A percentile compares a stretch with the other conserved stretches of the same genome.
Evolutionary conservation across 306 rosid genomes (phyloP).

Genomic region (Lotus japonicus): DNA sequence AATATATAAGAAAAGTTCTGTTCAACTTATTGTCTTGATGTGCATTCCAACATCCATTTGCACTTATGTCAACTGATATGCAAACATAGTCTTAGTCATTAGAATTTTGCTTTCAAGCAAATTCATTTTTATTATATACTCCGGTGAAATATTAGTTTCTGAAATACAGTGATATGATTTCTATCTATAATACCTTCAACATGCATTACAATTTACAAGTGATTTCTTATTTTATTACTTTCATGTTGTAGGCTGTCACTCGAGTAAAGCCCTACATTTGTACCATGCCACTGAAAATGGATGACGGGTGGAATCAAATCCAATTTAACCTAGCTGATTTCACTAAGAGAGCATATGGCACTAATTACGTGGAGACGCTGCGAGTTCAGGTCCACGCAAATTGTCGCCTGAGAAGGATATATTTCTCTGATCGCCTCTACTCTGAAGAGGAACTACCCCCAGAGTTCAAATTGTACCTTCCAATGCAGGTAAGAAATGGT

Average conservation of each 20-base stretch:
- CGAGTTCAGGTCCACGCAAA: constrained; percentile 97
- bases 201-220: neutral
- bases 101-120: neutral
- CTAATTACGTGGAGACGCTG: constrained; percentile 92
- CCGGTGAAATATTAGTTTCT: neutral
- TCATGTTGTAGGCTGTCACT: constrained; percentile 53
- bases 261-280: constrained; percentile 89
- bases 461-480: constrained; percentile 87
- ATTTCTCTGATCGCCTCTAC: constrained; percentile 86
- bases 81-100: neutral
- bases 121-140: neutral
- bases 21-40: too few relatives aligned
- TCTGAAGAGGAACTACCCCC: constrained; percentile 97
- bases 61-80: too few relatives aligned
- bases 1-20: too few relatives aligned
- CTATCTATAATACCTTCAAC: constrained; percentile 6
- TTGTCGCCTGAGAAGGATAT: constrained; percentile 90
- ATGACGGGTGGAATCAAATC: constrained; percentile 95
- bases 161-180: neutral
- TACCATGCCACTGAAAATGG: constrained; percentile 88
- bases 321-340: constrained; percentile 81
- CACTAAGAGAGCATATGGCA: constrained; percentile 91
- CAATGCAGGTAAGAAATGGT: constrained; percentile 58
- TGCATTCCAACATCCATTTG: too few relatives aligned
- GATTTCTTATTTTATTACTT: neutral